phyloP scores from a whole-genome alignment of 345 rosid species.

The Garcia nutans region DNA sequence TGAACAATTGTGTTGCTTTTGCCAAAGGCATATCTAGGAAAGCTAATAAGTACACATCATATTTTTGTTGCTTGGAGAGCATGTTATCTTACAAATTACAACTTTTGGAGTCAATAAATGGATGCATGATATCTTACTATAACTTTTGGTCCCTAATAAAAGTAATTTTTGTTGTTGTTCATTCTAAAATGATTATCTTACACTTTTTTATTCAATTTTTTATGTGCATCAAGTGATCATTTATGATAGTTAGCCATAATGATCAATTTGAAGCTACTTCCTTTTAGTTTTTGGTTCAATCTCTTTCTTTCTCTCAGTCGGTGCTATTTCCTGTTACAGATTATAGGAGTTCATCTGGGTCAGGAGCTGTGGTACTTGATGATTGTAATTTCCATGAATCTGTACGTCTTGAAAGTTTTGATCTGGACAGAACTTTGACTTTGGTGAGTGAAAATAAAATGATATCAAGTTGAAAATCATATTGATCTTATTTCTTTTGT shows the following conservation, averaged over 20 bases:
- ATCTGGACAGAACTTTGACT: conserved; percentile 77
- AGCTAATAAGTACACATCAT: background rate
- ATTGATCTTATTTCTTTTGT: background rate
- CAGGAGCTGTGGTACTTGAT: conserved; percentile 85
- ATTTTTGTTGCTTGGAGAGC: background rate
- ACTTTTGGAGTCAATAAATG: background rate
- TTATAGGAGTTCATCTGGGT: conserved; percentile 76
- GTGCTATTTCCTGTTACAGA: conserved; percentile 49
- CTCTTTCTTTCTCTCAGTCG: conserved; percentile 7
- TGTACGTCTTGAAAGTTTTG: conserved; percentile 91
- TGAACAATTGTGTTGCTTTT: conserved; percentile 3
- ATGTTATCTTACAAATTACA: background rate
- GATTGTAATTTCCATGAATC: conserved; percentile 99
- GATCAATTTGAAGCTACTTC: background rate
- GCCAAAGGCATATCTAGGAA: background rate
- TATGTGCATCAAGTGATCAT: background rate
- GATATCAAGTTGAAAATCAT: conserved; percentile 6
- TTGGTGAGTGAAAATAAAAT: conserved; percentile 58
- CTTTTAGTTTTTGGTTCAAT: background rate
- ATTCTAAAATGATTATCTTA: background rate
- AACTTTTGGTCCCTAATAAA: conserved; percentile 9
- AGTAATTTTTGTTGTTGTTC: conserved; percentile 1
- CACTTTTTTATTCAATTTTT: background rate
- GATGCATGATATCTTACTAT: background rate
- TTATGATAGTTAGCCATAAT: conserved; percentile 10